Conservation (phyloP, 441 rosid species). For the Populus hybrid region DNA sequence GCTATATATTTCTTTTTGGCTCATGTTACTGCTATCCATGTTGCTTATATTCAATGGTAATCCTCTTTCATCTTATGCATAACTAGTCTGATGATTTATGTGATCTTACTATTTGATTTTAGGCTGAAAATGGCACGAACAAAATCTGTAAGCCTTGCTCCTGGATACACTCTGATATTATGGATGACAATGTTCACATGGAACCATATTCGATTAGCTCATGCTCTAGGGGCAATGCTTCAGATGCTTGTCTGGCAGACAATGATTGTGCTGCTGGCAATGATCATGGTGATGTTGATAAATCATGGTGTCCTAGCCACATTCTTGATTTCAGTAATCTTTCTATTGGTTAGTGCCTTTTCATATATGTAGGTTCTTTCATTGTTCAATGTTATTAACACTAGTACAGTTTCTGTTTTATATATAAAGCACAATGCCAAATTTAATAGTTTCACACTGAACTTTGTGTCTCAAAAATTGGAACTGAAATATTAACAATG, state of each 20-base stretch:
- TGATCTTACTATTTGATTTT: conserved; percentile 20
- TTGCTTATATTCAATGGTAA: not conserved
- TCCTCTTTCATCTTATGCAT: not conserved
- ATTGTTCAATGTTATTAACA: not conserved
- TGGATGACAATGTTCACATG: conserved; percentile 93
- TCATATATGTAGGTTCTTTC: conserved; percentile 2
- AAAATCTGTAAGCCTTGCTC: conserved; percentile 53
- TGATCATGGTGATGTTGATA: conserved; percentile 24
- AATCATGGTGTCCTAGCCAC: conserved; percentile 70
- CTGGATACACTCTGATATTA: conserved; percentile 92
- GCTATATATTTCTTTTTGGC: not conserved
- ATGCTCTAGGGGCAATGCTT: conserved; percentile 18
- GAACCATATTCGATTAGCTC: conserved; percentile 38
- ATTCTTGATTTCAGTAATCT: conserved; percentile 88
- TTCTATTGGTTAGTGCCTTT: conserved; percentile 50
- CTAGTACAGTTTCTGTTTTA: not conserved
- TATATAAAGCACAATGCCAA: not conserved
- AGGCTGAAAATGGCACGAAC: conserved; percentile 44
- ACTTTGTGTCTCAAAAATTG: not conserved
- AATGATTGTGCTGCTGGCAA: conserved; percentile 27
- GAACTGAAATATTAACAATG: not conserved
- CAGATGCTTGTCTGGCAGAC: conserved; percentile 19
- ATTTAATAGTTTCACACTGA: not conserved
- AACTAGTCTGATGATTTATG: conserved; percentile 4
- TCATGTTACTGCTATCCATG: not conserved